These are phyloP conservation scores for Artemisia annua DNA, from an alignment of 129 eudicot genomes.

Conservation along the genomic window DNA sequence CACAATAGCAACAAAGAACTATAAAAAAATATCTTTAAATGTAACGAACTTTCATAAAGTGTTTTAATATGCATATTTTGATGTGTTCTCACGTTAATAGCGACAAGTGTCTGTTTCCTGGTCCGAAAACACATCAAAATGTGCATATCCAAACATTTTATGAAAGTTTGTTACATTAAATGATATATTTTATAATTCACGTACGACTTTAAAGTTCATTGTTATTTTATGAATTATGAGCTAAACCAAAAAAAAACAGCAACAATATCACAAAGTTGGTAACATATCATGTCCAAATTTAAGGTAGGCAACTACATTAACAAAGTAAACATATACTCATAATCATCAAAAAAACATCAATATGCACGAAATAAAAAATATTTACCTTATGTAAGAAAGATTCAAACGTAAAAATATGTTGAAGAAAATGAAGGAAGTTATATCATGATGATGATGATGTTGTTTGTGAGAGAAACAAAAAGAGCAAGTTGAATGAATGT, in stretches of 20 bases:
- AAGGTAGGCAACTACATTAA: too few relatives aligned
- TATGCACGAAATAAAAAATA: conserved; percentile 9
- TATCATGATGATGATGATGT: neutral
- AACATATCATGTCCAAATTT: neutral
- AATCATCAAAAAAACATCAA: neutral
- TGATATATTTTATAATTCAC: neutral
- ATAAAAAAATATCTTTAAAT: too few relatives aligned
- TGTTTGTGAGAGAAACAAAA: conserved; percentile 5
- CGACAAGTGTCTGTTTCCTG: too few relatives aligned
- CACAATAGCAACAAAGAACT: too few relatives aligned
- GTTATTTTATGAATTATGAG: too few relatives aligned
- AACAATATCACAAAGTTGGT: neutral
- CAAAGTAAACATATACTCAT: neutral
- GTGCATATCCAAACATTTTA: too few relatives aligned
- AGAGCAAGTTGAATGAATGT: neutral
- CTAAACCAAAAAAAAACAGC: neutral
- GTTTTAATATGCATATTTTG: too few relatives aligned
- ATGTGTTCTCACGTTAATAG: too few relatives aligned
- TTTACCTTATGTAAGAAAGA: conserved; percentile 17
- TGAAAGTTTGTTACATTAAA: neutral
- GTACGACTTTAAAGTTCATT: neutral
- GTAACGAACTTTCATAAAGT: too few relatives aligned
- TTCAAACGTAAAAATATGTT: neutral
- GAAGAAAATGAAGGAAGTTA: neutral
- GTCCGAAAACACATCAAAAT: too few relatives aligned